A percentile compares a stretch with the other conserved stretches of the same genome.
Conservation (phyloP, 164 flowering plant genomes). For the Magnolia sinica region DNA sequence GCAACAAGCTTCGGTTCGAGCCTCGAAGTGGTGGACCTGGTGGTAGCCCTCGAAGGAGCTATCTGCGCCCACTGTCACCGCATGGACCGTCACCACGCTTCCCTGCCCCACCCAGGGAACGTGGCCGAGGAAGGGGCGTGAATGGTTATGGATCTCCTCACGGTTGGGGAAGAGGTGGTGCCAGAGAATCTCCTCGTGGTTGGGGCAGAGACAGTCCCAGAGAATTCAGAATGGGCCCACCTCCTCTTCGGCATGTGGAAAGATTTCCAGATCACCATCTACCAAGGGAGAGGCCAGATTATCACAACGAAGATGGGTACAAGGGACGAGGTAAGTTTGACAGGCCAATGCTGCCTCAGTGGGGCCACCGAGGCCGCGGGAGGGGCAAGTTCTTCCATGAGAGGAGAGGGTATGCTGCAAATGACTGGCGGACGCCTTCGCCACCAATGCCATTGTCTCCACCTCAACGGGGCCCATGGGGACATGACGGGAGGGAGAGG, state of each 20-base stretch:
- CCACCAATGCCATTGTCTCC: conserved; percentile 40
- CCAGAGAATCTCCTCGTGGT: conserved; percentile 59
- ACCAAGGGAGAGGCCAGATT: conserved; percentile 48
- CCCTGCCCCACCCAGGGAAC: conserved; percentile 54
- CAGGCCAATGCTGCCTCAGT: conserved; percentile 45
- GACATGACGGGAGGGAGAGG: conserved; percentile 57
- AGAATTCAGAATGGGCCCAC: conserved; percentile 46
- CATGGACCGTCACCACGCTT: conserved; percentile 45
- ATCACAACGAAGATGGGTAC: conserved; percentile 42
- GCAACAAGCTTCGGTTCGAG: conserved; percentile 55
- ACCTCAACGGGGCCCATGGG: conserved; percentile 56
- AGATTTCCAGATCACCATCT: conserved; percentile 58
- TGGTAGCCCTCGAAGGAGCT: conserved; percentile 49
- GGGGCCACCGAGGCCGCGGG: conserved; percentile 53
- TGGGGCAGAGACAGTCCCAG: conserved; percentile 67
- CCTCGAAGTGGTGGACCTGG: conserved; percentile 21
- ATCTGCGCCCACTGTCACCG: conserved; percentile 49
- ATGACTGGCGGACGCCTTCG: conserved; percentile 12
- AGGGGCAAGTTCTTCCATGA: conserved; percentile 45
- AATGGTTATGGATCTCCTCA: conserved; percentile 76
- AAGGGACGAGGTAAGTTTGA: conserved; percentile 58
- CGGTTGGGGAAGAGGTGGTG: conserved; percentile 57
- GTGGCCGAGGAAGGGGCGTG: conserved; percentile 54
- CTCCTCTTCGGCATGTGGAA: conserved; percentile 54
- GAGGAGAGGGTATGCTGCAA: conserved; percentile 47